These are phyloP conservation scores for Penicillium alfredii DNA, from an alignment of 495 filamentous ascomycete genomes.

Conservation along the genomic window DNA sequence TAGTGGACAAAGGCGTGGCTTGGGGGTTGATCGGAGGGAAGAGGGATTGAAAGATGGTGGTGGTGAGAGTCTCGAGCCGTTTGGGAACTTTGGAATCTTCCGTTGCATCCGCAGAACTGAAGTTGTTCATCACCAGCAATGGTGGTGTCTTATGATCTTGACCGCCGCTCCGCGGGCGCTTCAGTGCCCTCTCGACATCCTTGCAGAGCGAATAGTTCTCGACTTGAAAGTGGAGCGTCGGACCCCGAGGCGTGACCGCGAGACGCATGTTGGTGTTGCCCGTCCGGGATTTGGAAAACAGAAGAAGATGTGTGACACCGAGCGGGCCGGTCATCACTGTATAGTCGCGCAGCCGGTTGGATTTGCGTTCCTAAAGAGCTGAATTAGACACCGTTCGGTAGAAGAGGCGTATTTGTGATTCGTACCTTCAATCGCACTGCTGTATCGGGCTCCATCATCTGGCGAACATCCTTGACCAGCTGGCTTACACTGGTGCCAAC, in stretches of 20 bases:
- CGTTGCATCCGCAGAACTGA: conserved; percentile 57
- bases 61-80: conserved; percentile 88
- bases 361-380: conserved; percentile 65
- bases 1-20: conserved; percentile 76
- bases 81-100: conserved; percentile 61
- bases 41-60: conserved; percentile 90
- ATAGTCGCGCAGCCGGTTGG: conserved; percentile 87
- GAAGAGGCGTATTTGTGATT: neutral
- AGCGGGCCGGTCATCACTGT: conserved; percentile 92
- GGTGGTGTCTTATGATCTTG: conserved; percentile 81
- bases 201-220: conserved; percentile 93
- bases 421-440: conserved; percentile 68
- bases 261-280: conserved; percentile 92
- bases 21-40: conserved; percentile 96
- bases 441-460: conserved; percentile 93
- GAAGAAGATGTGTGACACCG: conserved; percentile 86
- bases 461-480: conserved; percentile 82
- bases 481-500: conserved; percentile 89
- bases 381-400: conserved; percentile 6
- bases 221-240: conserved; percentile 91
- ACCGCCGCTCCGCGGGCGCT: conserved; percentile 71
- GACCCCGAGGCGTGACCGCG: conserved; percentile 81
- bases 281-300: conserved; percentile 84
- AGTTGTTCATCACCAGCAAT: conserved; percentile 97
- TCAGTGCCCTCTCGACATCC: conserved; percentile 74